Base-by-base conservation (phyloP, 306 rosid species). In the Chamaecrista fasciculata region DNA sequence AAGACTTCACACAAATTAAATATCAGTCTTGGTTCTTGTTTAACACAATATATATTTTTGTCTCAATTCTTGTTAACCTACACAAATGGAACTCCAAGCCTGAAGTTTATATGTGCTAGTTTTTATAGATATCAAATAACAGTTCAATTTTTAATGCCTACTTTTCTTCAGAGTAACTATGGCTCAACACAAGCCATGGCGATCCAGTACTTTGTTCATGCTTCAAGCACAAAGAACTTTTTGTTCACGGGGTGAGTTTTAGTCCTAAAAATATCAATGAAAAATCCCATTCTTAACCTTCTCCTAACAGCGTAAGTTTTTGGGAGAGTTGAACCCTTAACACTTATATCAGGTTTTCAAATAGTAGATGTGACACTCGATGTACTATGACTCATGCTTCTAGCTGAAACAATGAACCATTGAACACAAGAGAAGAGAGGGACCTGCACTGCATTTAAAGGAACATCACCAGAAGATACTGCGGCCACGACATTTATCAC, bases 401-500 rank as follows among this genome's bases (percentile, higher is more conserved):
- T 14, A 59, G 34, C 29, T 25, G 19, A 26, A 51, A 33, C 26
- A 69, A 25, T 47, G 24, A 53, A 33, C 44, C 51, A 49, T 26
- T 46, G 49, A 37, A 63, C 37, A 25, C 8, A 57, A 14, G 42
- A 63, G 59, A 51, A 28, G 52, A 72, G 34, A 63, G 81, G 49
- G 37, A 65, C 98, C 95, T 94, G 98, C 51, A 94, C 97, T 59
- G 97, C 95, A 88, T 86, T 94, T 66, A 94, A 79, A 47, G 97
- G 98, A 79, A 94, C 97, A 37, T 51, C 79, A 57, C 98, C 98
- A 31, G 96, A 80, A 24, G 85, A 79, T 62, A 94, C 56, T 62
- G 98, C 89, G 4, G 98, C 97, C 82, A 88, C 98, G 37, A 94
- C 97, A 80, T 94, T 94, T 63, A 94, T 94, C 42, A 84, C 87